Evolutionary conservation across 2,329 filamentous ascomycete genomes (phyloP), one percentile per base, ranked within the genome.

Genomic region (Cladobotryum protrusum): DNA sequence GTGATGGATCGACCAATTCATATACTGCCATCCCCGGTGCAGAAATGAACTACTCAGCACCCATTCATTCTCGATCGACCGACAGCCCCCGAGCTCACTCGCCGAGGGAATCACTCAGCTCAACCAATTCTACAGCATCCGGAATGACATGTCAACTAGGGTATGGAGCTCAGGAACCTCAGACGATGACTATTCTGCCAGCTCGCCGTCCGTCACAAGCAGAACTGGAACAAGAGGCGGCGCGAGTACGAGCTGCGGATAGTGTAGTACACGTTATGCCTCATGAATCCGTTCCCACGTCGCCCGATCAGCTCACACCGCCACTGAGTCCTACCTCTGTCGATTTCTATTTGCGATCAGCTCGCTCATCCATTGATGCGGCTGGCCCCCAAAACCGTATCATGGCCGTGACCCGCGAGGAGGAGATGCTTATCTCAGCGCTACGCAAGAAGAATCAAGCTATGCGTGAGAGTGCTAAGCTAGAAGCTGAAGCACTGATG

Each of bases 391-490:
- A 67, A 33, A 64, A 65, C 24, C 72, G 78, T 1, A 67, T 81
- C 48, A 81, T 82, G 73, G 75, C 77, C 1, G 77, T 82, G 15
- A 81, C 78, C 0, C 72, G 69, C 4, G 77, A 81, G 53, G 79
- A 82, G 53, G 76, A 82, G 61, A 74, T 80, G 70, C 67, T 82
- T 1, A 67, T 82, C 4, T 74, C 78, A 2, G 79, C 79, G 3
- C 68, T 82, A 39, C 72, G 79, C 8, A 72, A 76, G 56, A 80
- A 79, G 66, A 70, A 77, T n/a, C 73, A 77, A 3, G 67, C 68
- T n/a, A 78, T 79, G 73, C 73, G 76, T 2, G 54, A 71, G 53
- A 71, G 69, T 3, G 66, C 73, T 6, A 49, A 45, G 33, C n/a
- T 46, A 20, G 46, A 36, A 9, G 19, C 47, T 5, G 24, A 51